Evolutionary conservation across 192 early-diverging fungal genomes (phyloP).

Genomic region (Pilaira anomala): DNA sequence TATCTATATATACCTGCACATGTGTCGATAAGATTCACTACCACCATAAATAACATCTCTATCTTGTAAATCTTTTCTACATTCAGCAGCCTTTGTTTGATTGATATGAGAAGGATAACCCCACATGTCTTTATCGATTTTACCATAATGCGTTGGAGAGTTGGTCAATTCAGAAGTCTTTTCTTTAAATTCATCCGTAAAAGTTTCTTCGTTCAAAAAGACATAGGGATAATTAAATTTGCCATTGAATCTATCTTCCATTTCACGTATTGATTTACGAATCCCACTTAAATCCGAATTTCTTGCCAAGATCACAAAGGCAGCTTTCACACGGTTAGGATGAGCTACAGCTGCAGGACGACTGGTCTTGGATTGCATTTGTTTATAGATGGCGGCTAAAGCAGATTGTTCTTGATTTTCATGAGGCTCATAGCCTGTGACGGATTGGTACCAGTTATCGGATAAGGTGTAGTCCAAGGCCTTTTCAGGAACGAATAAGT

Average conservation of each 20-base stretch:
- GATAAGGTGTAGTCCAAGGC: not conserved
- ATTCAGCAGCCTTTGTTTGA: slow-evolving; percentile 48
- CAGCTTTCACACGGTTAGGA: slow-evolving; percentile 44
- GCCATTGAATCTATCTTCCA: slow-evolving; percentile 79
- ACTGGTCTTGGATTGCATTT: not conserved
- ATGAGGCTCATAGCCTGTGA: not conserved
- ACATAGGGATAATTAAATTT: slow-evolving; percentile 83
- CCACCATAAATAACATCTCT: slow-evolving; percentile 59
- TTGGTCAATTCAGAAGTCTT: slow-evolving; percentile 48
- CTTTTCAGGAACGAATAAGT: not conserved
- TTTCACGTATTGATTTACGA: slow-evolving; percentile 52
- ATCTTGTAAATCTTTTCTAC: slow-evolving; percentile 48
- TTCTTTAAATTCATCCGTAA: slow-evolving; percentile 65
- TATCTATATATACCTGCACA: slow-evolving; percentile 59
- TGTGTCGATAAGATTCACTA: slow-evolving; percentile 67
- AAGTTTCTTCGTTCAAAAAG: slow-evolving; percentile 77
- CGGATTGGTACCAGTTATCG: not conserved
- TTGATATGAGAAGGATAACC: slow-evolving; percentile 74
- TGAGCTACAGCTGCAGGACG: not conserved
- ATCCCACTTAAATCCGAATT: slow-evolving; percentile 66
- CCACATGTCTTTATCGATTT: slow-evolving; percentile 58
- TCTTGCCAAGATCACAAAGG: slow-evolving; percentile 74
- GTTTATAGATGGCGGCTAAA: not conserved
- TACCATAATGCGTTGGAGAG: slow-evolving; percentile 57
- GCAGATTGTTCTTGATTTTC: slow-evolving; percentile 12